Evolutionary conservation across 805 yeast species (phyloP).

Genomic region (Komagataella kurtzmanii): DNA sequence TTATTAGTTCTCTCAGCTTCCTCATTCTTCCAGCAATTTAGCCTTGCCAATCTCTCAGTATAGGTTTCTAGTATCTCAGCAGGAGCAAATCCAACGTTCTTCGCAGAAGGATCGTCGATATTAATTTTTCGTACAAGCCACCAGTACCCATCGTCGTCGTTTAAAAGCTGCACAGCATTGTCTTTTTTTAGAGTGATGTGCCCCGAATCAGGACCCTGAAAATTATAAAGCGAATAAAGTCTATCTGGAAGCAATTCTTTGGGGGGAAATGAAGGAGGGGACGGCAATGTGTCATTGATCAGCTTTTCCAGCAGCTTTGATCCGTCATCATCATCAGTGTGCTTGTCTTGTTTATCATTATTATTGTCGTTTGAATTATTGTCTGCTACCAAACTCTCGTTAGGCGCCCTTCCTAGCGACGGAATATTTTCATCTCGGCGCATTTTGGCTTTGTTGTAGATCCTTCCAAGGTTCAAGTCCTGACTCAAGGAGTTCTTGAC

Average conservation of each 20-base stretch:
- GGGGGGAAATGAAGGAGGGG: constrained; percentile 73
- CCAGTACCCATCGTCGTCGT: constrained; percentile 93
- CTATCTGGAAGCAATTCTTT: constrained; percentile 71
- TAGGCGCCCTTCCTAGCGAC: not conserved
- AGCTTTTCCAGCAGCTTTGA: constrained; percentile 22
- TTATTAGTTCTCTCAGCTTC: constrained; percentile 31
- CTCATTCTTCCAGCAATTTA: constrained; percentile 88
- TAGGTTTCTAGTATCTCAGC: constrained; percentile 92
- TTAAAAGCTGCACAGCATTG: constrained; percentile 69
- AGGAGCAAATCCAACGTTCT: constrained; percentile 86
- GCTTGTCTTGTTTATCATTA: constrained; percentile 12
- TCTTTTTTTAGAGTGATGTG: constrained; percentile 73
- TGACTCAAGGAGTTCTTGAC: not conserved
- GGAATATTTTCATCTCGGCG: not conserved
- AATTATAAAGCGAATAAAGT: constrained; percentile 77
- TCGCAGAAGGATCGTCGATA: constrained; percentile 28
- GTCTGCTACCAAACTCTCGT: not conserved
- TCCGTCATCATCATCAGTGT: constrained; percentile 20
- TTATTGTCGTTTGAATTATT: constrained; percentile 2
- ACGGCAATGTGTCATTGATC: constrained; percentile 27
- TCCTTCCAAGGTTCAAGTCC: not conserved
- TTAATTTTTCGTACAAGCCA: constrained; percentile 61
- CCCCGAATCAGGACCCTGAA: constrained; percentile 85
- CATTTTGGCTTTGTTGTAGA: not conserved
- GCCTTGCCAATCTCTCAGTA: constrained; percentile 79